Evolutionary conservation across 176 grass and related monocot genomes (phyloP).

Genomic region (Carex pumila): DNA sequence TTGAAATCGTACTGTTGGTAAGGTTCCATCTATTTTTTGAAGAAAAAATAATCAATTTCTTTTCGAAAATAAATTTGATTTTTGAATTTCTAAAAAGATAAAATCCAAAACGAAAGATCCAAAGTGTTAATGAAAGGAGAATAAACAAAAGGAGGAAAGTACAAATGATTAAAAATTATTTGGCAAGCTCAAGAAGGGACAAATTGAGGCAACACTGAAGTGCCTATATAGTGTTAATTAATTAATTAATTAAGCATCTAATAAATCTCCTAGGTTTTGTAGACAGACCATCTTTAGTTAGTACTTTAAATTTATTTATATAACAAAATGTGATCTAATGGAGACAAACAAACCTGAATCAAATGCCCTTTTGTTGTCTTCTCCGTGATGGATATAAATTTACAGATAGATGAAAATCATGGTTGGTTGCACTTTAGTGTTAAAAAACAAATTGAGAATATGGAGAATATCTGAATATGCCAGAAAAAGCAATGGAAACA

Average conservation of each 20-base stretch:
- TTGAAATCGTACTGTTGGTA: too few species aligned
- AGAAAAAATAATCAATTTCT: too few species aligned
- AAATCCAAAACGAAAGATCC: neutral
- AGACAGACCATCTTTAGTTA: constrained; percentile 28
- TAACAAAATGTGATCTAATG: neutral
- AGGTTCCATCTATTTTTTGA: too few species aligned
- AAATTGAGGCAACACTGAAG: neutral
- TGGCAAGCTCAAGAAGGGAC: constrained; percentile 55
- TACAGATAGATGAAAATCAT: neutral
- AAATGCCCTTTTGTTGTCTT: constrained; percentile 38
- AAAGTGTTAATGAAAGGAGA: neutral
- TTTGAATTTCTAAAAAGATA: too few species aligned
- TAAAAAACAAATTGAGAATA: constrained; percentile 18
- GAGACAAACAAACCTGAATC: constrained; percentile 75
- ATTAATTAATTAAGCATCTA: constrained; percentile 30
- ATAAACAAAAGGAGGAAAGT: neutral
- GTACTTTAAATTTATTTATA: neutral
- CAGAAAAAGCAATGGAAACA: constrained; percentile 24
- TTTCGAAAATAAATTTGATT: too few species aligned
- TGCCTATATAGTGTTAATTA: constrained; percentile 19
- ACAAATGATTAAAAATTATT: constrained; percentile 42
- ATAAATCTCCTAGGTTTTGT: constrained; percentile 33
- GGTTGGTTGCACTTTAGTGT: constrained; percentile 25
- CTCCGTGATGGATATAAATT: constrained; percentile 6
- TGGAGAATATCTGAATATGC: constrained; percentile 25